Evolutionary conservation across 495 filamentous ascomycete genomes (phyloP), one percentile per base, ranked within the genome.

Genomic region (Cercophora sp.): DNA sequence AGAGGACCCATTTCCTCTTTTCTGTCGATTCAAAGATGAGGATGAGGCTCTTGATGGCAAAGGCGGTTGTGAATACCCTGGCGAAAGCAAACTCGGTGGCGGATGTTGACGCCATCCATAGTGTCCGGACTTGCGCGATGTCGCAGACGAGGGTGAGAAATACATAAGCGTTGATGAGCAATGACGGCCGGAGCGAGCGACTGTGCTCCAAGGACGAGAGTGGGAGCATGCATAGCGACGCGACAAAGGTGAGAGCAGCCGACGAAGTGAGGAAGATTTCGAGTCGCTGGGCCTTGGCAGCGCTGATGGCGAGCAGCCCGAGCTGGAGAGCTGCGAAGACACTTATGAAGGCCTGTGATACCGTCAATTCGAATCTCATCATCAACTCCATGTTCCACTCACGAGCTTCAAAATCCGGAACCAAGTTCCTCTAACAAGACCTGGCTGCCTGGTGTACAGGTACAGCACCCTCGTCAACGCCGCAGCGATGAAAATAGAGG

Each of bases 81-180:
- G 59, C 48, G 68, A 72, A 66, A 48, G 59, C 31, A 15, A 62
- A 15, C 25, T 70, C 64, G 26, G 54, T 37, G 16, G 16, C 16
- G 18, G 63, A 67, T 41, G 50, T 31, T 1, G 67, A 69, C n/a
- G 72, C 66, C 5, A 86, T 68, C 75, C 79, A 87, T 16, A 83
- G 62, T 0, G 81, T 87, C 34, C 85, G 67, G 9, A 70, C 63
- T 37, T 73, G 76, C 0, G 78, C 73, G 26, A 71, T 61, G 58
- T 86, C 83, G 16, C 87, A 76, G 8, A 86, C 60, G n/a, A 82
- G 42, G 0, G 80, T 80, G 52, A 82, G 55, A 37, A 83, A 70
- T 1, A 89, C 70, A 59, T 85, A 89, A 6, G 71, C 50, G 45
- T 80, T 78, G 29, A 88, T 65, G 8, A 87, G 52, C 26, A 77